A percentile compares a stretch with the other conserved stretches of the same genome.
These are phyloP conservation scores for Pseudopyrenochaeta lycopersici DNA, from an alignment of 2,329 filamentous ascomycete species.

Conservation along the genomic window DNA sequence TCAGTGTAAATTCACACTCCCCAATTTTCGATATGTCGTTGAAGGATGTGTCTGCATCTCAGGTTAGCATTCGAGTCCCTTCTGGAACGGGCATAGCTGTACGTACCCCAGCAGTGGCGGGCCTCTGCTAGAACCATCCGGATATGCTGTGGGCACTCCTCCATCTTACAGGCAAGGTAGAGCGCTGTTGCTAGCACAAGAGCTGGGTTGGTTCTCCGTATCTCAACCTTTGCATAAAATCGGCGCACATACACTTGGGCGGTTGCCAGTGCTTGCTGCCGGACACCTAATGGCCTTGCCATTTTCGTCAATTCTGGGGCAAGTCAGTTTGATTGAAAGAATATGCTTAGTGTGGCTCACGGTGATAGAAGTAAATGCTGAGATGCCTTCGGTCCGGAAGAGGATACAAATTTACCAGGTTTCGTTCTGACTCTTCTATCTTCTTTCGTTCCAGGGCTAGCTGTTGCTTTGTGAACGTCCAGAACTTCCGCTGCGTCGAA, in stretches of 20 bases:
- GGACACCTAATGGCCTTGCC: constrained; percentile 81
- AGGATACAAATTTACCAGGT: constrained; percentile 79
- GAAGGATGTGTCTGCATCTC: constrained; percentile 42
- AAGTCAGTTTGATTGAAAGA: neutral
- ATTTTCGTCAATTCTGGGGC: constrained; percentile 75
- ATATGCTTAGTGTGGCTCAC: constrained; percentile 60
- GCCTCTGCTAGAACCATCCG: constrained; percentile 88
- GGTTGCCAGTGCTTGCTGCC: constrained; percentile 92
- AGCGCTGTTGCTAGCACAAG: constrained; percentile 91
- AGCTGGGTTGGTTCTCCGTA: constrained; percentile 91
- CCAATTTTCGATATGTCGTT: constrained; percentile 82
- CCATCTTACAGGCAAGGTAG: constrained; percentile 97
- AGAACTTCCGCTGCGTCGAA: constrained; percentile 88
- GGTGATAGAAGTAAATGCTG: constrained; percentile 91
- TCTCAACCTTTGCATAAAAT: constrained; percentile 91
- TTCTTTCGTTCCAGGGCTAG: constrained; percentile 77
- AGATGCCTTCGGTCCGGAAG: constrained; percentile 83
- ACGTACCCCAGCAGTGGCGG: constrained; percentile 66
- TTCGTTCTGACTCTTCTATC: constrained; percentile 79
- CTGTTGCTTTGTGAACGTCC: constrained; percentile 88
- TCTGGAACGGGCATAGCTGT: neutral
- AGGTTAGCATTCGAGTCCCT: neutral
- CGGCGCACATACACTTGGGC: constrained; percentile 94
- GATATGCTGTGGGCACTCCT: constrained; percentile 96
- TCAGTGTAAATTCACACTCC: constrained; percentile 92